Percentiles rank a stretch among this genome's conserved stretches.
Evolutionary conservation across 1,139 yeast species (phyloP).

Genomic region (Citeromyces siamensis): DNA sequence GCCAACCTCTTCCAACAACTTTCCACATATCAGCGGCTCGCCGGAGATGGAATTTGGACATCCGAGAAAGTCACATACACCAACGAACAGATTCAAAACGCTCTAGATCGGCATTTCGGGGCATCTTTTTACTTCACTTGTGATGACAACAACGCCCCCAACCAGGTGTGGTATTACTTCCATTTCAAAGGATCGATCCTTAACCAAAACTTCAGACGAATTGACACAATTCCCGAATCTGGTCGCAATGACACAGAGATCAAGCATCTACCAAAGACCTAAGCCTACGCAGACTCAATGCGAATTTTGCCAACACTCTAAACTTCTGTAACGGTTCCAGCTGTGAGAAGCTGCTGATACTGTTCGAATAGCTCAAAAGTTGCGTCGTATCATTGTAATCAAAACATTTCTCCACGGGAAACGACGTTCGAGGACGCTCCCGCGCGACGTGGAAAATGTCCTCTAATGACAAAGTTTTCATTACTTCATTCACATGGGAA

Average conservation of each 20-base stretch:
- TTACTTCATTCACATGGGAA: neutral
- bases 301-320: slow-evolving; percentile 10
- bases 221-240: slow-evolving; percentile 41
- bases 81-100: slow-evolving; percentile 48
- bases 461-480: neutral
- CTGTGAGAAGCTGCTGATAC: neutral
- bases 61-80: slow-evolving; percentile 49
- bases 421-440: neutral
- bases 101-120: slow-evolving; percentile 49
- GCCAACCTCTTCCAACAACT: slow-evolving; percentile 49
- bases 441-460: neutral
- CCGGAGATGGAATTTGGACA: slow-evolving; percentile 52
- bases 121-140: slow-evolving; percentile 62
- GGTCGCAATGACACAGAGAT: slow-evolving; percentile 66
- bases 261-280: slow-evolving; percentile 62
- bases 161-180: slow-evolving; percentile 89
- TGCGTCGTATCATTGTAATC: slow-evolving; percentile 3
- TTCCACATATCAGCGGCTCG: slow-evolving; percentile 62
- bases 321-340: neutral
- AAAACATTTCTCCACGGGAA: neutral
- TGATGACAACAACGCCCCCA: slow-evolving; percentile 51
- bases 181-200: slow-evolving; percentile 65
- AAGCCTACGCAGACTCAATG: slow-evolving; percentile 26
- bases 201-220: slow-evolving; percentile 53
- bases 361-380: neutral